These are phyloP conservation scores for Candida sp. DNA, from an alignment of 1,139 yeast species.

Conservation along the genomic window DNA sequence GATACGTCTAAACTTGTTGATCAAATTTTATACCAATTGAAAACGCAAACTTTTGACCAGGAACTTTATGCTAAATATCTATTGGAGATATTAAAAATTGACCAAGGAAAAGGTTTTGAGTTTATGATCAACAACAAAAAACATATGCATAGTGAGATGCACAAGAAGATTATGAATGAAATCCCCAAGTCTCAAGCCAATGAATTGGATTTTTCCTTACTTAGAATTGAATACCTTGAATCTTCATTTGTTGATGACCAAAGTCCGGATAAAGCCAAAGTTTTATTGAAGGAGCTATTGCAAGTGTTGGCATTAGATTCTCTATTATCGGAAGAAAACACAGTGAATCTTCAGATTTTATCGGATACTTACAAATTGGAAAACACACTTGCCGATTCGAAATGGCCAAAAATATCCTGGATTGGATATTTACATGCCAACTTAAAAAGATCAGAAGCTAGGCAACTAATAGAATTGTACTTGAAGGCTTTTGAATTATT, in stretches of 20 bases:
- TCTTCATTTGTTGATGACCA: constrained; percentile 19
- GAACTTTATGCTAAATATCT: constrained; percentile 16
- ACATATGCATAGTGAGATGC: constrained; percentile 23
- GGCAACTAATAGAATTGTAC: constrained; percentile 24
- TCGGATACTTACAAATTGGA: constrained; percentile 26
- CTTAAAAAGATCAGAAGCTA: constrained; percentile 24
- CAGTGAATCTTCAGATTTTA: constrained; percentile 23
- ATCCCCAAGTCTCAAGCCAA: constrained; percentile 16
- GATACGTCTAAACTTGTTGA: constrained; percentile 4
- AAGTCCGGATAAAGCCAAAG: constrained; percentile 5
- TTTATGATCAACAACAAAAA: constrained; percentile 28
- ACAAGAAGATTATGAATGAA: constrained; percentile 30
- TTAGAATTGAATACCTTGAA: constrained; percentile 37
- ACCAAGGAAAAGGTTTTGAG: constrained; percentile 24
- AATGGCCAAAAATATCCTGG: constrained; percentile 42
- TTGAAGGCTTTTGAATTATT: constrained; percentile 33
- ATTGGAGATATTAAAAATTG: constrained; percentile 26
- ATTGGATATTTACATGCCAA: constrained; percentile 27
- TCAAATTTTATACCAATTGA: constrained; percentile 1
- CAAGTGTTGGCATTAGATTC: constrained; percentile 2
- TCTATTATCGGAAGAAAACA: constrained; percentile 12
- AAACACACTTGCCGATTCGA: constrained; percentile 22
- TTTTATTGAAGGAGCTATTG: constrained; percentile 2
- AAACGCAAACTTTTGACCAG: neutral
- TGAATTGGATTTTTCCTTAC: constrained; percentile 20